Conservation (phyloP, 2,329 filamentous ascomycete genomes). For the Juglanconis sp. region DNA sequence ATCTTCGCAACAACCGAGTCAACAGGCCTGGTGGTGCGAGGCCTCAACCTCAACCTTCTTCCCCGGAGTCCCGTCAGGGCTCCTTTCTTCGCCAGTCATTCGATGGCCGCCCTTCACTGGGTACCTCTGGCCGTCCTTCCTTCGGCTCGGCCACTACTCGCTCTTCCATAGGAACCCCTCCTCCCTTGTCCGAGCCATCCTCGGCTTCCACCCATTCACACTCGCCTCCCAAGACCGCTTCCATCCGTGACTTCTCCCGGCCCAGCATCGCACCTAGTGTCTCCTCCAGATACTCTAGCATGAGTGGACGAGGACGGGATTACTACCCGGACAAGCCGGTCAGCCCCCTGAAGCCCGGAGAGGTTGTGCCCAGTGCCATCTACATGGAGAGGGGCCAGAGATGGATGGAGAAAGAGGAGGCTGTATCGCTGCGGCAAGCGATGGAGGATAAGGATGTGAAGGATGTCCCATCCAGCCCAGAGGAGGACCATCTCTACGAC, state of each 20-base stretch:
- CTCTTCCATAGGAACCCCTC: slow-evolving; percentile 23
- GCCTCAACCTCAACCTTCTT: slow-evolving; percentile 46
- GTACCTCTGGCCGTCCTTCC: slow-evolving; percentile 28
- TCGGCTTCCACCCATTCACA: slow-evolving; percentile 15
- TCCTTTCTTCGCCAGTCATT: slow-evolving; percentile 32
- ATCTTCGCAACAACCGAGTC: slow-evolving; percentile 66
- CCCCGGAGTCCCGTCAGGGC: slow-evolving; percentile 26
- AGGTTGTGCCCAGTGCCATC: slow-evolving; percentile 61
- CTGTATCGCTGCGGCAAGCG: slow-evolving; percentile 64
- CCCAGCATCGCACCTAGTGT: slow-evolving; percentile 46
- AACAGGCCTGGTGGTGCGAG: slow-evolving; percentile 69
- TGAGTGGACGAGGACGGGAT: slow-evolving; percentile 44
- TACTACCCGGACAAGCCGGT: slow-evolving; percentile 46
- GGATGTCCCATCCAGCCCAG: slow-evolving; percentile 42
- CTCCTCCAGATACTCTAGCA: slow-evolving; percentile 48
- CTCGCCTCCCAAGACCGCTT: slow-evolving; percentile 17
- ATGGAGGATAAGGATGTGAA: slow-evolving; percentile 70
- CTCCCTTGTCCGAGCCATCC: slow-evolving; percentile 23
- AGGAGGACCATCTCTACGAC: slow-evolving; percentile 61
- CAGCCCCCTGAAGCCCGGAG: slow-evolving; percentile 51
- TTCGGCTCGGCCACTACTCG: slow-evolving; percentile 32
- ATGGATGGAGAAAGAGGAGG: slow-evolving; percentile 81
- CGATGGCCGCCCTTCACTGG: slow-evolving; percentile 26
- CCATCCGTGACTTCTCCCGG: slow-evolving; percentile 24
- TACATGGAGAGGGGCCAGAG: slow-evolving; percentile 72